A percentile compares a stretch with the other conserved stretches of the same genome.
Evolutionary conservation across 2,329 filamentous ascomycete genomes (phyloP).

Genomic region (Graphiopsis chlorocephala): DNA sequence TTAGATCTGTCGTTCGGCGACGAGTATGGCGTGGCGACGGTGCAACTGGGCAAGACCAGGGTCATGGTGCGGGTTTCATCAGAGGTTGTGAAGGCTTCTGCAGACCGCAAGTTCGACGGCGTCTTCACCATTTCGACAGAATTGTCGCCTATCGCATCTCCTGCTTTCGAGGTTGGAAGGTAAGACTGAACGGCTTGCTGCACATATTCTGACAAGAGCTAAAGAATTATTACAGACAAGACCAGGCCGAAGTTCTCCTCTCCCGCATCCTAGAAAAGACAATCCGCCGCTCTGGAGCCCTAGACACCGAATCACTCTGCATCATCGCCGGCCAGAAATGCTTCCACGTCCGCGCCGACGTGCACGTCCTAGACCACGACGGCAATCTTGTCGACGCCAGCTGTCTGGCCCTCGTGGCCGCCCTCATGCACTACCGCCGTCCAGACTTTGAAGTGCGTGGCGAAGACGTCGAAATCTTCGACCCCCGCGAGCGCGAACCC

Average conservation of each 20-base stretch:
- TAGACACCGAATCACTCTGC: constrained; percentile 94
- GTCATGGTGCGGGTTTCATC: constrained; percentile 82
- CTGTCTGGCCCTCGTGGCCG: constrained; percentile 83
- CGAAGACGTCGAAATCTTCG: constrained; percentile 80
- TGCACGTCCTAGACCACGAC: constrained; percentile 88
- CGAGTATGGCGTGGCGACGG: constrained; percentile 85
- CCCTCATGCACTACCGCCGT: constrained; percentile 84
- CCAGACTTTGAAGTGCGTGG: constrained; percentile 86
- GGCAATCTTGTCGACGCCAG: constrained; percentile 84
- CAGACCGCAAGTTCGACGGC: constrained; percentile 91
- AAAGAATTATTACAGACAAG: constrained; percentile 27
- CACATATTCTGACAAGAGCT: constrained; percentile 25
- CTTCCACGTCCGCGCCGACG: constrained; percentile 86
- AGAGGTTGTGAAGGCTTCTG: constrained; percentile 79
- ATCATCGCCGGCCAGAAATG: constrained; percentile 87
- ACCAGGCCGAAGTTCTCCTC: constrained; percentile 69
- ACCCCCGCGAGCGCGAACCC: constrained; percentile 79
- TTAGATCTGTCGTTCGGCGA: constrained; percentile 80
- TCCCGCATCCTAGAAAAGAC: constrained; percentile 91
- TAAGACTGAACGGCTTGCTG: constrained; percentile 37
- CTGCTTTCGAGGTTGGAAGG: constrained; percentile 82
- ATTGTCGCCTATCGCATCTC: constrained; percentile 86
- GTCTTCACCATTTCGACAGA: constrained; percentile 91
- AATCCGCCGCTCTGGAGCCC: constrained; percentile 82
- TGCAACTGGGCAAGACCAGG: constrained; percentile 86